Conservation (phyloP, 768 basidiomycete species). For the Amanita rubescens region DNA sequence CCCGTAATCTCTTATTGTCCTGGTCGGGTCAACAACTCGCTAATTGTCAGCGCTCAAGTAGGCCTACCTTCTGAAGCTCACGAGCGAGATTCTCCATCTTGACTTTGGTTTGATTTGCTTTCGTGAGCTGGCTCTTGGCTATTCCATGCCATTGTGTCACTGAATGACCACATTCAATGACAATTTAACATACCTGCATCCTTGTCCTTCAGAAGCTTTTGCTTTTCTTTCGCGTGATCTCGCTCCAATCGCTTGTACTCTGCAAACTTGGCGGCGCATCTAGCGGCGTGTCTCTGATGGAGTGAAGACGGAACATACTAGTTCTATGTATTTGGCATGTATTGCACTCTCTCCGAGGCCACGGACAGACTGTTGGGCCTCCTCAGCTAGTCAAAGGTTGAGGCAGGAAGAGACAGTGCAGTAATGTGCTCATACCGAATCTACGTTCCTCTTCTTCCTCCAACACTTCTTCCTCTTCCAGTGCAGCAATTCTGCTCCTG, state of each 20-base stretch:
- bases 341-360: conserved; percentile 78
- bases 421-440: conserved; percentile 47
- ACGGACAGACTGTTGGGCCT: conserved; percentile 80
- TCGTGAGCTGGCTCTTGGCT: conserved; percentile 83
- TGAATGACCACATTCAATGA: conserved; percentile 5
- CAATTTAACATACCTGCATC: conserved; percentile 58
- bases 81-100: conserved; percentile 89
- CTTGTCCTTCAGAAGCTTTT: conserved; percentile 86
- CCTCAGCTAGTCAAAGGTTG: conserved; percentile 53
- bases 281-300: conserved; percentile 12
- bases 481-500: conserved; percentile 81
- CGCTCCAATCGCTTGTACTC: conserved; percentile 82
- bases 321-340: conserved; percentile 81
- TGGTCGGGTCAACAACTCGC: conserved; percentile 20
- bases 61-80: conserved; percentile 76
- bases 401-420: conserved; percentile 10
- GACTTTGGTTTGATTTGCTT: conserved; percentile 81
- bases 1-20: conserved; percentile 87
- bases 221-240: conserved; percentile 88
- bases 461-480: conserved; percentile 82
- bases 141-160: conserved; percentile 8
- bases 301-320: conserved; percentile 40
- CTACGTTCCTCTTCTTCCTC: conserved; percentile 82
- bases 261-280: conserved; percentile 55
- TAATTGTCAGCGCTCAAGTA: background rate